These are phyloP conservation scores for Monosporascus cannonballus DNA, from an alignment of 2,329 filamentous ascomycete species.

Conservation along the genomic window DNA sequence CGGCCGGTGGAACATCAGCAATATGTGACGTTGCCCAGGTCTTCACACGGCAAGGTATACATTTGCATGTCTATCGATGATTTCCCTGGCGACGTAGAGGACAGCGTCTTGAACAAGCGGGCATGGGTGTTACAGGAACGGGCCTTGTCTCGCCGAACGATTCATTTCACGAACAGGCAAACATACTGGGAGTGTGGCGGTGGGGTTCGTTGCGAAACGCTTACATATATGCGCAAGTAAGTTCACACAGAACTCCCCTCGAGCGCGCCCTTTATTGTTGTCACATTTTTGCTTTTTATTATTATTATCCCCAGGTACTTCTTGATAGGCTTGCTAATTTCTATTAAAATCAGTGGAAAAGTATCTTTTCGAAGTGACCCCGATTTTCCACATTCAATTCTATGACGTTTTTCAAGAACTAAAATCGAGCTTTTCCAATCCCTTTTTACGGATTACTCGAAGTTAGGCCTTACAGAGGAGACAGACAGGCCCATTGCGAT, in stretches of 20 bases:
- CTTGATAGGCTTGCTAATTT: too few species aligned
- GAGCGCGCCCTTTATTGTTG: too few species aligned
- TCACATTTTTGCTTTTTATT: too few species aligned
- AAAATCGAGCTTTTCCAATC: too few species aligned
- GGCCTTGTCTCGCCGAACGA: slow-evolving; percentile 8
- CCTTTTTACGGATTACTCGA: too few species aligned
- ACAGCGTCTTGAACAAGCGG: slow-evolving; percentile 2
- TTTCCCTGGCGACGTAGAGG: slow-evolving; percentile 7
- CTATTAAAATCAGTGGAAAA: too few species aligned
- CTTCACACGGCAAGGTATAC: background rate
- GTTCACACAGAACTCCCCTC: too few species aligned
- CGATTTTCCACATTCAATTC: too few species aligned
- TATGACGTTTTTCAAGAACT: fast-evolving
- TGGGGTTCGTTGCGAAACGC: slow-evolving; percentile 10
- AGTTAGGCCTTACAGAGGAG: too few species aligned
- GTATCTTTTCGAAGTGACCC: too few species aligned
- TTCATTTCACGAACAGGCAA: slow-evolving; percentile 8
- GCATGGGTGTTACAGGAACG: slow-evolving; percentile 14
- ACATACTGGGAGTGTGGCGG: slow-evolving; percentile 13
- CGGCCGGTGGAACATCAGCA: background rate
- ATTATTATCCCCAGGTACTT: too few species aligned
- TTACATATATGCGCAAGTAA: background rate
- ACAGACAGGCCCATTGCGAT: too few species aligned
- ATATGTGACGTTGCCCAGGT: background rate
- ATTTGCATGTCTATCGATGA: slow-evolving; percentile 8